phyloP scores from a whole-genome alignment of 768 basidiomycete genomes.

The Antrodiella citrinella region DNA sequence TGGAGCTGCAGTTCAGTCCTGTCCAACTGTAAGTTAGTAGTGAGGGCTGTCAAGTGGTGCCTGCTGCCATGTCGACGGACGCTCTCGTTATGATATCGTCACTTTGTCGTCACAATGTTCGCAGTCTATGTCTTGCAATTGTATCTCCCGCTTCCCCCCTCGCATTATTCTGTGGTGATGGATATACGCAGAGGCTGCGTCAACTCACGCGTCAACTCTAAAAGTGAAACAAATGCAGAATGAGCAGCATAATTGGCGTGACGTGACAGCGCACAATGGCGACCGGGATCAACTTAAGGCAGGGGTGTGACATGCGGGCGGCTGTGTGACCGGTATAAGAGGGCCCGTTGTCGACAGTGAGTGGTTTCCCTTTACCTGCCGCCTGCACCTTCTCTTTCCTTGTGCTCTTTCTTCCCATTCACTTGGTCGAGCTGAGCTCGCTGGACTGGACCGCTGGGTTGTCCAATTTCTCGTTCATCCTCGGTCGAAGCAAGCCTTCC shows the following conservation, averaged over 20 bases:
- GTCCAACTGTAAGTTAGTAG: constrained; percentile 3
- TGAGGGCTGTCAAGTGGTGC: background rate
- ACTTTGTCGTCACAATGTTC: no score
- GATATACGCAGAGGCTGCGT: no score
- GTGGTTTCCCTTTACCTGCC: constrained; percentile 1
- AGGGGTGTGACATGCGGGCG: no score
- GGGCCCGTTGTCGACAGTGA: background rate
- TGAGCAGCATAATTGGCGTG: no score
- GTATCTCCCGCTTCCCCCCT: no score
- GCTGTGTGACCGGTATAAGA: constrained; percentile 6
- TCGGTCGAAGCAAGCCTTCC: constrained; percentile 24
- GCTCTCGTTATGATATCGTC: no score
- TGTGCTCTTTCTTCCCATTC: constrained; percentile 20
- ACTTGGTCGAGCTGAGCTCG: constrained; percentile 35
- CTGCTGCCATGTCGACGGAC: background rate
- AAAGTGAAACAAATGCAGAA: no score
- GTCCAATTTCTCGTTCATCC: constrained; percentile 19
- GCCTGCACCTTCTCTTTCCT: constrained; percentile 7
- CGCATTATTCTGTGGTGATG: no score
- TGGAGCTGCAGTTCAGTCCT: constrained; percentile 8
- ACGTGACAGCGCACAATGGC: no score
- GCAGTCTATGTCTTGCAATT: no score
- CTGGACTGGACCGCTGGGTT: constrained; percentile 18
- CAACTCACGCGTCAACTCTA: no score
- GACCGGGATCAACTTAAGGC: no score